Conservation (phyloP, 2,329 filamentous ascomycete species). For the Paraphaeosphaeria sporulosa region DNA sequence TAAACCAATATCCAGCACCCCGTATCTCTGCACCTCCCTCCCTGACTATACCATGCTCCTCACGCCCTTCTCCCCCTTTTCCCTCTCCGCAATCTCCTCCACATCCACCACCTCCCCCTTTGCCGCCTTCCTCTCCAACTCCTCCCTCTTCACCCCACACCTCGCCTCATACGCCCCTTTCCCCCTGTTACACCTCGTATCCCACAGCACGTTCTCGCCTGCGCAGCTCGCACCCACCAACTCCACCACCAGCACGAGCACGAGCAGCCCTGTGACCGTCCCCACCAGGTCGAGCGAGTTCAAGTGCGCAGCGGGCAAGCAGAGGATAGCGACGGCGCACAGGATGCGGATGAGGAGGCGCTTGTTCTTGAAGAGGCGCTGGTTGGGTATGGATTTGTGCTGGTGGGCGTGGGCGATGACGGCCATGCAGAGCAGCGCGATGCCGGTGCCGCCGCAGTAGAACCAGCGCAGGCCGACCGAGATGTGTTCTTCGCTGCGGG, state of each 20-base stretch:
- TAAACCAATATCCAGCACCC: too few relatives aligned
- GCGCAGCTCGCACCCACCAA: conserved; percentile 42
- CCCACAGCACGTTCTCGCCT: conserved; percentile 38
- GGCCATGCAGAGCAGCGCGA: conserved; percentile 63
- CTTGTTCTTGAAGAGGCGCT: conserved; percentile 59
- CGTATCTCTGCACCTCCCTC: background rate
- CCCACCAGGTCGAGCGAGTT: conserved; percentile 50
- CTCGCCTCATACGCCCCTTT: conserved; percentile 42
- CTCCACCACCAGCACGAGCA: conserved; percentile 46
- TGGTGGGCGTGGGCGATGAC: conserved; percentile 64
- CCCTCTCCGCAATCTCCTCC: conserved; percentile 43
- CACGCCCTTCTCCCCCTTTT: conserved; percentile 34
- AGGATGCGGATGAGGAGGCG: conserved; percentile 61
- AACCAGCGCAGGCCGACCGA: conserved; percentile 65
- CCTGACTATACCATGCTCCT: conserved; percentile 12
- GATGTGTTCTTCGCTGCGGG: conserved; percentile 61
- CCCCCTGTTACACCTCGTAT: conserved; percentile 29
- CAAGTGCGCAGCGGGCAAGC: conserved; percentile 59
- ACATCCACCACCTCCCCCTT: conserved; percentile 42
- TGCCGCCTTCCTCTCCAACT: conserved; percentile 38
- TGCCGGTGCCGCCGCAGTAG: conserved; percentile 68
- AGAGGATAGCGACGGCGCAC: conserved; percentile 62
- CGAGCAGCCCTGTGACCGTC: conserved; percentile 49
- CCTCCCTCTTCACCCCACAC: conserved; percentile 40
- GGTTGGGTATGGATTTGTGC: conserved; percentile 61